Conservation (phyloP, 768 basidiomycete genomes). For the Mycena metata region DNA sequence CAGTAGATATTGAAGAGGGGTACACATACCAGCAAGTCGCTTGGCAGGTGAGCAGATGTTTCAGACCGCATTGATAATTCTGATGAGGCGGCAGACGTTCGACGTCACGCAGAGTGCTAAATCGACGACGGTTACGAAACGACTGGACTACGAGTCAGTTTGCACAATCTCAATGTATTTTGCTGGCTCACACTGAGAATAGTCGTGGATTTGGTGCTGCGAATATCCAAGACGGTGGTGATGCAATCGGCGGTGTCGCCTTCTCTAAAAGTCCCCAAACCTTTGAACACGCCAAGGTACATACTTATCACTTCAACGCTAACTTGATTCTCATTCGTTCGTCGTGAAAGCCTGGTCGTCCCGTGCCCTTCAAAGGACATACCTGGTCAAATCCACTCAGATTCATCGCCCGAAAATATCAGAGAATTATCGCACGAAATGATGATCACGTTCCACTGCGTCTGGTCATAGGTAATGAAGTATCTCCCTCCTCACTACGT, state of each 20-base stretch:
- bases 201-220: not conserved
- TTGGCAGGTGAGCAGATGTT: constrained; percentile 10
- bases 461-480: not conserved
- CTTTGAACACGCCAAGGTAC: constrained; percentile 6
- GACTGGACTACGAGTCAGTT: too few species aligned
- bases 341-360: not conserved
- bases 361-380: not conserved
- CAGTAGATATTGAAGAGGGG: constrained; percentile 1
- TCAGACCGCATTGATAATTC: not conserved
- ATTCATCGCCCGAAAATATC: not conserved
- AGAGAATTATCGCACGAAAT: constrained; percentile 1
- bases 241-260: not conserved
- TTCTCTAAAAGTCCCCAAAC: not conserved
- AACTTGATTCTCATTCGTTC: not conserved
- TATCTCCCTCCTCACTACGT: not conserved
- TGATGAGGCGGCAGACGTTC: constrained; percentile 9
- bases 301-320: too few species aligned
- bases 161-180: too few species aligned
- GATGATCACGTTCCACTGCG: not conserved
- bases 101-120: not conserved
- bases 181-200: too few species aligned
- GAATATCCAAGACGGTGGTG: not conserved
- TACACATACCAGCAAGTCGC: constrained; percentile 13
- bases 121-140: not conserved
- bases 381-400: not conserved